Conservation (phyloP, 2,329 filamentous ascomycete species). For the Decorospora gaudefroyi region DNA sequence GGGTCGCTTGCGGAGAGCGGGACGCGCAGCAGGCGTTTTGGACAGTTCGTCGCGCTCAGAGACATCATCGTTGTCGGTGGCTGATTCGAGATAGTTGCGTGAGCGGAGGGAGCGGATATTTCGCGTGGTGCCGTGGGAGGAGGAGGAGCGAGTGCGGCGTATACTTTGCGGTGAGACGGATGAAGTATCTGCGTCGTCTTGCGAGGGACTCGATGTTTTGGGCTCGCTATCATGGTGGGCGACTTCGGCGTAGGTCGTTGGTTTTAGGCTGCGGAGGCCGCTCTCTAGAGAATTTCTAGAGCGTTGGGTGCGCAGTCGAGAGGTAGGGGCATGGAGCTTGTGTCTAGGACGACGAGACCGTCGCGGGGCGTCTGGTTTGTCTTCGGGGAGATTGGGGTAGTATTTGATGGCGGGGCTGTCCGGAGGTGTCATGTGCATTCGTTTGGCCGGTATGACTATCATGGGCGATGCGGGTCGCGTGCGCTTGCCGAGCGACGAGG, state of each 20-base stretch:
- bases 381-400: constrained; percentile 26
- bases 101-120: background rate
- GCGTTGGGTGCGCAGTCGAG: constrained; percentile 17
- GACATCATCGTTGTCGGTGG: background rate
- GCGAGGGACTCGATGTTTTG: background rate
- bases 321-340: constrained; percentile 12
- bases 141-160: background rate
- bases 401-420: constrained; percentile 17
- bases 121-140: too few species aligned
- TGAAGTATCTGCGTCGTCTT: constrained; percentile 2
- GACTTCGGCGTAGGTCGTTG: constrained; percentile 21
- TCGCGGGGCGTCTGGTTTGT: constrained; percentile 15
- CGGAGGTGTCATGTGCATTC: constrained; percentile 22
- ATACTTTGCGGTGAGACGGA: background rate
- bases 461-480: constrained; percentile 31
- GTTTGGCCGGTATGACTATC: constrained; percentile 36
- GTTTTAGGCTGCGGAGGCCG: constrained; percentile 23
- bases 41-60: constrained; percentile 22
- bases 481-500: constrained; percentile 29
- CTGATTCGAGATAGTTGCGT: background rate
- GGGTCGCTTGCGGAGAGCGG: constrained; percentile 3
- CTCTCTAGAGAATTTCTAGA: constrained; percentile 17
- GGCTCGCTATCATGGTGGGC: background rate
- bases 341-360: constrained; percentile 2
- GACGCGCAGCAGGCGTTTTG: constrained; percentile 12